Evolutionary conservation across 2,329 filamentous ascomycete genomes (phyloP).

Genomic region (Paraconiothyrium sp.): DNA sequence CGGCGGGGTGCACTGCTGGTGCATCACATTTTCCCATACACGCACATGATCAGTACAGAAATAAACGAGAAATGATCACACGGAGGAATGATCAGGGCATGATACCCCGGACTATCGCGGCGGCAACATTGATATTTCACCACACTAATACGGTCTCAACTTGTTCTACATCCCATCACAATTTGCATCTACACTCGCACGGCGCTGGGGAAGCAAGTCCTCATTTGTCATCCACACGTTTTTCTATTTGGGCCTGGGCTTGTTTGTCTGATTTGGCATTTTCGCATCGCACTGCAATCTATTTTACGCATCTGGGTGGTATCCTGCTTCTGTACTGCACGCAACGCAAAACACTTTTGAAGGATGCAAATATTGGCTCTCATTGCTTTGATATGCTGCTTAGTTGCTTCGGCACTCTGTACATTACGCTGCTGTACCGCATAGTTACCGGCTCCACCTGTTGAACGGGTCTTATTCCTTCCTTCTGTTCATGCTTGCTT

Average conservation of each 20-base stretch:
- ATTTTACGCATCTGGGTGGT: constrained; percentile 1
- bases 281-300: background rate
- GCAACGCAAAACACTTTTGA: background rate
- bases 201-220: constrained; percentile 20
- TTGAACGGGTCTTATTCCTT: background rate
- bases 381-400: background rate
- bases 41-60: constrained; percentile 10
- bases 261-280: background rate
- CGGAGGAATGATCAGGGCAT: constrained; percentile 20
- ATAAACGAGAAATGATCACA: constrained; percentile 19
- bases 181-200: constrained; percentile 13
- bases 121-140: constrained; percentile 11
- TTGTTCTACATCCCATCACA: constrained; percentile 1
- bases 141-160: background rate
- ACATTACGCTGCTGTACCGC: constrained; percentile 1
- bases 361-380: constrained; percentile 3
- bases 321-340: constrained; percentile 1
- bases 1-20: background rate
- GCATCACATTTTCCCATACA: background rate
- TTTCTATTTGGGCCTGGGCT: constrained; percentile 5
- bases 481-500: background rate
- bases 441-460: background rate
- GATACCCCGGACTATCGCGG: constrained; percentile 18
- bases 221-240: background rate
- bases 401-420: background rate